phyloP scores from a whole-genome alignment of 108 stramenopile species.

The Heterococcus sp. region DNA sequence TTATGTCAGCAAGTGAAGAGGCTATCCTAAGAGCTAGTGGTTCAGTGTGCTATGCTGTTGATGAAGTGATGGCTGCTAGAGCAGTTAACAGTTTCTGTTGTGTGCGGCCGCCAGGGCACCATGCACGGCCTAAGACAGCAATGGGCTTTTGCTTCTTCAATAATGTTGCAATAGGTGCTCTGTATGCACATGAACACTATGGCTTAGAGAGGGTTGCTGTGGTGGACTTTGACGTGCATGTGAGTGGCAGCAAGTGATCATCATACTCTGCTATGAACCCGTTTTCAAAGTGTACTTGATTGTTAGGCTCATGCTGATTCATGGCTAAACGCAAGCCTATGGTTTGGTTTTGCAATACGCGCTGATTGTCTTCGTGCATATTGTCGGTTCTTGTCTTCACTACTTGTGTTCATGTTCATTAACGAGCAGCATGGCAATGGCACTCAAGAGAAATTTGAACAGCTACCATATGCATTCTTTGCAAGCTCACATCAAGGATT shows the following conservation, averaged over 20 bases:
- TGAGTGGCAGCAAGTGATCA: too few relatives aligned
- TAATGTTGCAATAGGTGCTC: constrained; percentile 78
- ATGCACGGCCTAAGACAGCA: constrained; percentile 64
- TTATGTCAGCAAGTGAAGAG: constrained; percentile 36
- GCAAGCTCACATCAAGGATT: constrained; percentile 55
- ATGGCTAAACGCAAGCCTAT: too few relatives aligned
- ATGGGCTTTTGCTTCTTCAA: constrained; percentile 82
- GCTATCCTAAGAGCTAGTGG: constrained; percentile 61
- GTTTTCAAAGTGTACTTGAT: too few relatives aligned
- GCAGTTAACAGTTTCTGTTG: constrained; percentile 40
- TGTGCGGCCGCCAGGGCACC: constrained; percentile 84
- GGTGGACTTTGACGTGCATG: constrained; percentile 68
- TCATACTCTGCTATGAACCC: too few relatives aligned
- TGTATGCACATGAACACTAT: too few relatives aligned
- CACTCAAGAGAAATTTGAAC: constrained; percentile 52
- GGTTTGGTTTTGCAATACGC: too few relatives aligned
- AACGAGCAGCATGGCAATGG: constrained; percentile 69
- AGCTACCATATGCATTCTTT: too few relatives aligned
- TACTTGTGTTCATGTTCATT: too few relatives aligned
- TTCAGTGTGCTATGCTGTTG: constrained; percentile 48
- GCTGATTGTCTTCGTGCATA: too few relatives aligned
- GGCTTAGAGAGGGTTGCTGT: constrained; percentile 57
- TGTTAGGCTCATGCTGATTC: too few relatives aligned
- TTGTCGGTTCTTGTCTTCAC: too few relatives aligned
- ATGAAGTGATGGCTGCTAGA: constrained; percentile 24